phyloP scores from a whole-genome alignment of 1,284 basidiomycete genomes.

The Moniliella sp. region DNA sequence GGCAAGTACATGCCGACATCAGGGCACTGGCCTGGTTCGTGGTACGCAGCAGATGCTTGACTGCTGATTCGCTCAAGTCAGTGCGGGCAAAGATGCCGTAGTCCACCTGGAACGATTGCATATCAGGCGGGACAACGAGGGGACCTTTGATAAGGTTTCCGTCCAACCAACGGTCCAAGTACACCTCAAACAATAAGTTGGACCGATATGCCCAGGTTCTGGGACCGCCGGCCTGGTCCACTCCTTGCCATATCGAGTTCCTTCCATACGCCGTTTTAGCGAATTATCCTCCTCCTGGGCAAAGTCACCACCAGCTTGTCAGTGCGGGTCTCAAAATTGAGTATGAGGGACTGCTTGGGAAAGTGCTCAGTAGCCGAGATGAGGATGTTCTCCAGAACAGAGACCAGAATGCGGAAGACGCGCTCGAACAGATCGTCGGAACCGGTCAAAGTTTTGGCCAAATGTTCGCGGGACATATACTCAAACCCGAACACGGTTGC shows the following conservation, averaged over 20 bases:
- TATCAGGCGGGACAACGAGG: too few species aligned
- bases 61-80: too few species aligned
- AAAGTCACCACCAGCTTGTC: background rate
- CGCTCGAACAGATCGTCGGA: conserved; percentile 44
- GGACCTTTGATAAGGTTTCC: conserved; percentile 13
- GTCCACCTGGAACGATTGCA: too few species aligned
- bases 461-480: conserved; percentile 65
- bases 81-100: too few species aligned
- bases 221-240: background rate
- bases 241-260: background rate
- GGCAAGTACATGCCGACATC: too few species aligned
- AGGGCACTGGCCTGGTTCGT: too few species aligned
- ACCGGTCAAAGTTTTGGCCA: conserved; percentile 65
- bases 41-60: too few species aligned
- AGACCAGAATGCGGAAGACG: conserved; percentile 56
- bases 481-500: conserved; percentile 76
- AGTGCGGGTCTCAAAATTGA: background rate
- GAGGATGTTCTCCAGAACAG: conserved; percentile 50
- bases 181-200: conserved; percentile 19
- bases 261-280: background rate
- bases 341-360: background rate
- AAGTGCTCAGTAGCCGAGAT: conserved; percentile 24
- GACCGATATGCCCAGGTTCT: background rate
- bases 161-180: conserved; percentile 23
- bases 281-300: background rate